Evolutionary conservation across 164 flowering plant genomes (phyloP).

Genomic region (Platanus orientalis): DNA sequence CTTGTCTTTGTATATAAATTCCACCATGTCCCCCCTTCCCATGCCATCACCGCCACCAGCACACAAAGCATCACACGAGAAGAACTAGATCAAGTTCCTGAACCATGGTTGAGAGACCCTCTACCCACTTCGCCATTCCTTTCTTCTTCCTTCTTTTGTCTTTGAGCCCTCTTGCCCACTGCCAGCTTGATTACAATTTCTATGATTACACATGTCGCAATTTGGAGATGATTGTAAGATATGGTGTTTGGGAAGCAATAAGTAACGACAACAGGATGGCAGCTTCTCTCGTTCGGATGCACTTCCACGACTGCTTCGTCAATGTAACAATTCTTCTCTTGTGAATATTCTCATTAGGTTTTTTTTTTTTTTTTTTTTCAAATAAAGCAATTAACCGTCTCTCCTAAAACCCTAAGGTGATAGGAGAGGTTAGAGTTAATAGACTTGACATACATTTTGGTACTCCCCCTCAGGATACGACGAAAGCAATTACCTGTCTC

Average conservation of each 20-base stretch:
- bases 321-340: slow-evolving; percentile 34
- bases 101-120: slow-evolving; percentile 1
- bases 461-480: no score
- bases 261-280: slow-evolving; percentile 66
- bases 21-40: neutral
- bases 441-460: no score
- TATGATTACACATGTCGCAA: slow-evolving; percentile 55
- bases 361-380: no score
- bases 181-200: slow-evolving; percentile 46
- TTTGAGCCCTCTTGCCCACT: slow-evolving; percentile 15
- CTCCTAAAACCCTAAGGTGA: no score
- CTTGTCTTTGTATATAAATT: slow-evolving; percentile 21
- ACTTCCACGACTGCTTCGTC: slow-evolving; percentile 76
- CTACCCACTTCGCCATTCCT: slow-evolving; percentile 1
- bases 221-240: slow-evolving; percentile 42
- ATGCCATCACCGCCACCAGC: neutral
- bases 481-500: no score
- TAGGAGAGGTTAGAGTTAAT: no score
- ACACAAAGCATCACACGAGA: neutral
- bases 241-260: slow-evolving; percentile 48
- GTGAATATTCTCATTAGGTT: no score
- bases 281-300: slow-evolving; percentile 62
- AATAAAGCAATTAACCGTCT: no score
- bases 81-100: neutral
- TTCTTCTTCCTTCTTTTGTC: slow-evolving; percentile 23